Base-by-base conservation (phyloP, 306 rosid genomes). In the Acacia acuminata region DNA sequence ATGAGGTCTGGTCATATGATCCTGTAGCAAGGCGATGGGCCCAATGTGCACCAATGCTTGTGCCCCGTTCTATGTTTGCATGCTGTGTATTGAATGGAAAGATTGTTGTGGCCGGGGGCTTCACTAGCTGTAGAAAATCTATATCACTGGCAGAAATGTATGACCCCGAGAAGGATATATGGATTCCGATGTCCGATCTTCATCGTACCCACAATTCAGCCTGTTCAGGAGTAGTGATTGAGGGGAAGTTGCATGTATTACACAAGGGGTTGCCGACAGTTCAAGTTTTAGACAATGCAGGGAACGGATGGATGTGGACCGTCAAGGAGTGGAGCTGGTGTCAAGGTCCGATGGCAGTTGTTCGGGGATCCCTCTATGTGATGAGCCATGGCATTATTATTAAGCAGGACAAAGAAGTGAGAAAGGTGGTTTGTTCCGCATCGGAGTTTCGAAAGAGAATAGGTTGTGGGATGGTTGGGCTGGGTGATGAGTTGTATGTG, bases 11-110 rank as follows among this genome's bases (percentile, higher is more conserved):
- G 99, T 96, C 99, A 27, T 96, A 94, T 58, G 94, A 96, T 72
- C 98, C 97, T 58, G 90, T 96, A 43, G 85, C 79, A 30, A 89
- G 92, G 79, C 93, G 73, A 80, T 96, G 99, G 99, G 65, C 94
- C 53, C 90, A 92, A 30, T 53, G 86, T 53, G 94, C 98, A 42
- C 73, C 99, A 10, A 96, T 96, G 99, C 94, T 91, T 61, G 94
- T 96, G 53, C 97, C 98, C 5, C 98, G 98, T 80, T 89, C 97
- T 30, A 92, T 96, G 99, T 96, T 96, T 89, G 99, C 99, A 0
- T 96, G 99, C 83, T 91, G 99, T 82, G 94, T 88, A 82, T 88
- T 94, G 89, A 93, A 90, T 45, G 99, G 97, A 80, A 94, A 87
- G 86, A 96, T 96, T 82, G 85, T 96, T 78, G 98, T 96, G 73